Conservation (phyloP, 1,284 basidiomycete species). For the Volvariella volvacea region DNA sequence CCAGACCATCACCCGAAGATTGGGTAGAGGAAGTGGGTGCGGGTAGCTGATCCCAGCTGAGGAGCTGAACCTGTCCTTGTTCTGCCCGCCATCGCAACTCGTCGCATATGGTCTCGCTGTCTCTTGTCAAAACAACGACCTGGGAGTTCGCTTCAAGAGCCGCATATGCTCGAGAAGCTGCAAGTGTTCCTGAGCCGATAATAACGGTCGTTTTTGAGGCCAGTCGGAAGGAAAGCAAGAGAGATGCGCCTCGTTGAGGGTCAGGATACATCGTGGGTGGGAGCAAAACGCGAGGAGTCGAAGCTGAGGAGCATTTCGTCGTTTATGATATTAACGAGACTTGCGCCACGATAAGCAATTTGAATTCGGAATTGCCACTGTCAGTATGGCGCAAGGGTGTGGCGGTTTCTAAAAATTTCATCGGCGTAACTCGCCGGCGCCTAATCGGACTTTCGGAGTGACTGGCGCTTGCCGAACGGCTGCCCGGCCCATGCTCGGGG, state of each 20-base stretch:
- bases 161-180: slow-evolving; percentile 75
- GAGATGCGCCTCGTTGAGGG: slow-evolving; percentile 61
- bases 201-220: slow-evolving; percentile 54
- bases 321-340: too few species aligned
- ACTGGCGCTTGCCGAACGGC: too few species aligned
- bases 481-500: too few species aligned
- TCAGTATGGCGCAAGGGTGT: too few species aligned
- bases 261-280: slow-evolving; percentile 24
- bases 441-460: too few species aligned
- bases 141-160: slow-evolving; percentile 78
- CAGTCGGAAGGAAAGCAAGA: slow-evolving; percentile 73
- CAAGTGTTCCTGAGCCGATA: slow-evolving; percentile 71
- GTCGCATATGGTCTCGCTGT: slow-evolving; percentile 46
- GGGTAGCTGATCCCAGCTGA: slow-evolving; percentile 47
- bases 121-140: slow-evolving; percentile 60
- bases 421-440: too few species aligned
- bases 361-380: too few species aligned
- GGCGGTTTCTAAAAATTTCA: too few species aligned
- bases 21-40: slow-evolving; percentile 19
- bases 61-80: slow-evolving; percentile 46
- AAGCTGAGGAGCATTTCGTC: too few species aligned
- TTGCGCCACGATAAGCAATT: too few species aligned
- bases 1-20: slow-evolving; percentile 25
- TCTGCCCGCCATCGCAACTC: slow-evolving; percentile 66
- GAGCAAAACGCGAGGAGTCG: too few species aligned